Conservation (phyloP, 2,329 filamentous ascomycete genomes). For the Sarocladium strictum region DNA sequence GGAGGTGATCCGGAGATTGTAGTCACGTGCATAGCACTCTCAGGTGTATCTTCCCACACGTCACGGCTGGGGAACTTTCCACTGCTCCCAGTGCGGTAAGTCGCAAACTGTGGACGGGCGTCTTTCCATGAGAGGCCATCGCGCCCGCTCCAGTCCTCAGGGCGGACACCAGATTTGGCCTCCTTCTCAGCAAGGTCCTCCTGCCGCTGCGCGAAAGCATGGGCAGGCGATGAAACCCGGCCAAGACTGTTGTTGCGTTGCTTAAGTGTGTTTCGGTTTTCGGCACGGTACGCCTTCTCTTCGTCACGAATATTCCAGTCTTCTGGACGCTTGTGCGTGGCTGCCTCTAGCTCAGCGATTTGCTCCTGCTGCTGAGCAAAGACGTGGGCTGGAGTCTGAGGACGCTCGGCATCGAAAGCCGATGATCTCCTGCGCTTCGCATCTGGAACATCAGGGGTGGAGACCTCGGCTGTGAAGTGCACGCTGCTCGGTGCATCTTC, state of each 20-base stretch:
- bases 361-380: conserved; percentile 63
- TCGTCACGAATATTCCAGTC: conserved; percentile 13
- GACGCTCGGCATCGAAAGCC: conserved; percentile 26
- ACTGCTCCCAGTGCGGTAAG: conserved; percentile 20
- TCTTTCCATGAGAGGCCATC: conserved; percentile 35
- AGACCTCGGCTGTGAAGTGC: conserved; percentile 74
- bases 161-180: neutral
- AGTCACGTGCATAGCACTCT: conserved; percentile 73
- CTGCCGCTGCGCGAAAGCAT: conserved; percentile 36
- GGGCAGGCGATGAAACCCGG: neutral
- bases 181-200: conserved; percentile 14
- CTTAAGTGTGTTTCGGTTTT: conserved; percentile 11
- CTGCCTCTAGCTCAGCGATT: conserved; percentile 51
- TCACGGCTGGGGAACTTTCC: conserved; percentile 81
- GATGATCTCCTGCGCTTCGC: conserved; percentile 25
- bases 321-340: conserved; percentile 13
- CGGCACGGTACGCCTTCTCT: neutral
- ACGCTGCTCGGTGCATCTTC: conserved; percentile 89
- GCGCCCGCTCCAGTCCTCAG: conserved; percentile 16
- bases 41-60: conserved; percentile 90
- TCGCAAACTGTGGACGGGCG: conserved; percentile 48
- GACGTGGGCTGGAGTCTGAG: conserved; percentile 54
- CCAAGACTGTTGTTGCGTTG: neutral
- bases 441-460: conserved; percentile 54
- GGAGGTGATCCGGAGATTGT: conserved; percentile 48